phyloP scores from a whole-genome alignment of 257 asterid species.

The Orobanche coerulescens region DNA sequence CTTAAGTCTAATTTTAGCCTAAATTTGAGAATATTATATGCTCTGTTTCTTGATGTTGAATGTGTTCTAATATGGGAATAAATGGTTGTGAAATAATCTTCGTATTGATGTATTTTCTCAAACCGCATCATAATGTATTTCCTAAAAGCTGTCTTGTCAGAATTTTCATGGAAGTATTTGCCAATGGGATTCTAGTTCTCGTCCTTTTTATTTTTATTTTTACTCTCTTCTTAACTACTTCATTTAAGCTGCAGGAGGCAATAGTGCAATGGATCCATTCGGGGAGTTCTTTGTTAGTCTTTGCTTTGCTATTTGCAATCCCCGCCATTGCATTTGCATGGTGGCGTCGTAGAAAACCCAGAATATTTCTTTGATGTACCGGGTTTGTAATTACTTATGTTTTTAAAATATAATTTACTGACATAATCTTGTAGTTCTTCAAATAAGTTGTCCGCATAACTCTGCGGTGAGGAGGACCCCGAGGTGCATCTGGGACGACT shows the following conservation, averaged over 20 bases:
- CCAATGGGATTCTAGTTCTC: background rate
- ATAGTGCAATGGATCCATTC: conserved; percentile 46
- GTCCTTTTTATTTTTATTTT: background rate
- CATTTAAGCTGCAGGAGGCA: conserved; percentile 28
- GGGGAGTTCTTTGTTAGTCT: conserved; percentile 51
- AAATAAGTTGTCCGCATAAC: background rate
- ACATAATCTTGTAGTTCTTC: conserved; percentile 1
- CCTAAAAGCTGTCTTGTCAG: no score
- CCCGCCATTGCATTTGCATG: conserved; percentile 51
- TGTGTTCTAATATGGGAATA: background rate
- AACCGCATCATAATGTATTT: no score
- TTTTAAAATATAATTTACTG: background rate
- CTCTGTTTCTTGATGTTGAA: background rate
- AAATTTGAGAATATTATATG: background rate
- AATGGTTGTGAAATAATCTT: conserved; percentile 2
- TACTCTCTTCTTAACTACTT: background rate
- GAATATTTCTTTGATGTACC: conserved; percentile 52
- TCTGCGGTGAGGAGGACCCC: conserved; percentile 48
- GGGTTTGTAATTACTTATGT: conserved; percentile 22
- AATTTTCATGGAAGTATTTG: background rate
- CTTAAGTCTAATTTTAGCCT: background rate
- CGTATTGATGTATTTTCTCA: background rate
- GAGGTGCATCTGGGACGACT: conserved; percentile 53
- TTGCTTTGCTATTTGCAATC: conserved; percentile 48
- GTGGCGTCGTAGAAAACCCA: conserved; percentile 55